These are phyloP conservation scores for Saturnispora mendoncae DNA, from an alignment of 805 yeast genomes.

Conservation along the genomic window DNA sequence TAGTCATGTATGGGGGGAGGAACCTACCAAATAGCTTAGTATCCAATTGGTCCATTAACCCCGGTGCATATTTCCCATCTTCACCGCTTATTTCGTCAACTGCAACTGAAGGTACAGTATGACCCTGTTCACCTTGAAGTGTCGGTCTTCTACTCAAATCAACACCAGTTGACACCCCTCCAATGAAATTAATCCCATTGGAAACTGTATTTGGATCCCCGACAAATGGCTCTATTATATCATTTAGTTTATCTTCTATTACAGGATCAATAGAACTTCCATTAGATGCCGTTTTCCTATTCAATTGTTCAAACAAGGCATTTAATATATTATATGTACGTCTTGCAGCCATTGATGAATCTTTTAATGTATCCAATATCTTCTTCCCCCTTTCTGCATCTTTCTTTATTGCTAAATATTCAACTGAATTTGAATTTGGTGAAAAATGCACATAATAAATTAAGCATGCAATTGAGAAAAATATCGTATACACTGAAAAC, in stretches of 20 bases:
- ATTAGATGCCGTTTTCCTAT: conserved; percentile 64
- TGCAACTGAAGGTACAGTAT: not conserved
- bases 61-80: conserved; percentile 50
- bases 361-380: conserved; percentile 62
- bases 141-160: conserved; percentile 14
- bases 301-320: conserved; percentile 70
- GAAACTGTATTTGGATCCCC: conserved; percentile 1
- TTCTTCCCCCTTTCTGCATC: conserved; percentile 80
- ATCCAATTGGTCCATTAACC: conserved; percentile 78
- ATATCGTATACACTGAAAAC: conserved; percentile 85
- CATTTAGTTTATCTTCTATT: not conserved
- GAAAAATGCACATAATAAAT: conserved; percentile 65
- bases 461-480: conserved; percentile 80
- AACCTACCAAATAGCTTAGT: conserved; percentile 78
- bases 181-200: conserved; percentile 29
- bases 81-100: not conserved
- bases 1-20: conserved; percentile 75
- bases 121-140: not conserved
- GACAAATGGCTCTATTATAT: conserved; percentile 2
- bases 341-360: conserved; percentile 66
- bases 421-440: conserved; percentile 33
- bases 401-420: conserved; percentile 49
- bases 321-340: conserved; percentile 74
- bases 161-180: conserved; percentile 29
- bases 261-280: too few species aligned